Conservation (phyloP, 208 protist genomes). For the Trypanosoma boissoni region DNA sequence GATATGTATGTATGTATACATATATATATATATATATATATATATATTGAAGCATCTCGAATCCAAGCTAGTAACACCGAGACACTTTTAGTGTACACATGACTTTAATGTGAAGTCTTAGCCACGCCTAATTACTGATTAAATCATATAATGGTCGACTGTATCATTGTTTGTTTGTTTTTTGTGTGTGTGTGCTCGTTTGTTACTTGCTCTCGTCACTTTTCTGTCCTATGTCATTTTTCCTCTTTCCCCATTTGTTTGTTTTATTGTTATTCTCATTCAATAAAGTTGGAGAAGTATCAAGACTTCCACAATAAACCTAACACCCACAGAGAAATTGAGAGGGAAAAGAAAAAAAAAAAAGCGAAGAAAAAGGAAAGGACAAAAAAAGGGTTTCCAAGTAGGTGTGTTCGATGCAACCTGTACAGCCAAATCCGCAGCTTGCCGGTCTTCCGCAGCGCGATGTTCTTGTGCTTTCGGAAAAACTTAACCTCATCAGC, state of each 20-base stretch:
- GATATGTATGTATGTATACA: neutral
- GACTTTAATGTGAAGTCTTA: too few species aligned
- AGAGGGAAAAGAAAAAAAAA: constrained; percentile 3
- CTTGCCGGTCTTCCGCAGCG: constrained; percentile 52
- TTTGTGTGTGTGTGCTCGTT: too few species aligned
- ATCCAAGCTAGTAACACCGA: too few species aligned
- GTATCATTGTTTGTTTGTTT: too few species aligned
- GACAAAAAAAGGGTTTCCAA: neutral
- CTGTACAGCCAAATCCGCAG: constrained; percentile 46
- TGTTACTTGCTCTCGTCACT: too few species aligned
- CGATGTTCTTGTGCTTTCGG: constrained; percentile 62
- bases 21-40: constrained; percentile 1
- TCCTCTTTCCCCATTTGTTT: too few species aligned
- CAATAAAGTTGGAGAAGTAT: too few species aligned
- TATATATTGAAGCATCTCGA: neutral
- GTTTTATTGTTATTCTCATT: too few species aligned
- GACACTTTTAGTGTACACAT: too few species aligned
- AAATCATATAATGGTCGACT: too few species aligned
- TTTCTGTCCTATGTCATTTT: too few species aligned
- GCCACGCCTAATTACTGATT: too few species aligned
- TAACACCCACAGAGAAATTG: neutral
- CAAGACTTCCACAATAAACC: neutral
- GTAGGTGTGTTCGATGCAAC: constrained; percentile 37
- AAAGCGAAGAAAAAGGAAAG: neutral
- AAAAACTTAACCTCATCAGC: constrained; percentile 55